phyloP scores from a whole-genome alignment of 768 basidiomycete species.

The Trametes cubensis region DNA sequence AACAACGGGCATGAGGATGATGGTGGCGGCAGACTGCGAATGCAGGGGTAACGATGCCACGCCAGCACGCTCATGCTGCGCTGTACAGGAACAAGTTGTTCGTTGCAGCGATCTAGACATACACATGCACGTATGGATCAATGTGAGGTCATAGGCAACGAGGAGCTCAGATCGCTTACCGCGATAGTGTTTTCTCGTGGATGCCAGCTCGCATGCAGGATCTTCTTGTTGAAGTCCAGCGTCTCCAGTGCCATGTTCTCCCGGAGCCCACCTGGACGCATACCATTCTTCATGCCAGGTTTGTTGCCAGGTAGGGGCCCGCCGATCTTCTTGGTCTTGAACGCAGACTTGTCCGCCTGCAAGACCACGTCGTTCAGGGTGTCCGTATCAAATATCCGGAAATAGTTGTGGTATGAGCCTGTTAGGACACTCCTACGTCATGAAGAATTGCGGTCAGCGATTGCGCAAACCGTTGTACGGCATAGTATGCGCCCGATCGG shows the following conservation, averaged over 20 bases:
- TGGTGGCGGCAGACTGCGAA: background rate
- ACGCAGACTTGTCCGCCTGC: constrained; percentile 98
- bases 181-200: constrained; percentile 98
- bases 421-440: constrained; percentile 84
- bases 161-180: constrained; percentile 50
- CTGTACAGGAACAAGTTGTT: constrained; percentile 93
- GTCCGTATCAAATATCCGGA: constrained; percentile 97
- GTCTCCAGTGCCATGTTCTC: constrained; percentile 88
- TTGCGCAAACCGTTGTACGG: background rate
- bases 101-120: constrained; percentile 84
- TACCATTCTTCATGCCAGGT: constrained; percentile 72
- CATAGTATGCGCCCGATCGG: background rate
- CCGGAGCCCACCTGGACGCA: constrained; percentile 70
- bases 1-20: background rate
- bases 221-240: constrained; percentile 96
- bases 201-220: constrained; percentile 96
- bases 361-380: constrained; percentile 86
- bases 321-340: constrained; percentile 99
- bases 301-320: constrained; percentile 77
- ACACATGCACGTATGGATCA: constrained; percentile 3
- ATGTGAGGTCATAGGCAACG: constrained; percentile 2
- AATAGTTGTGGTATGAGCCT: constrained; percentile 99
- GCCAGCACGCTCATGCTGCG: constrained; percentile 45
- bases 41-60: constrained; percentile 1
- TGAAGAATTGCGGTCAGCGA: background rate